These are phyloP conservation scores for Lenwebbia sp. DNA, from an alignment of 345 rosid species.

Conservation along the genomic window DNA sequence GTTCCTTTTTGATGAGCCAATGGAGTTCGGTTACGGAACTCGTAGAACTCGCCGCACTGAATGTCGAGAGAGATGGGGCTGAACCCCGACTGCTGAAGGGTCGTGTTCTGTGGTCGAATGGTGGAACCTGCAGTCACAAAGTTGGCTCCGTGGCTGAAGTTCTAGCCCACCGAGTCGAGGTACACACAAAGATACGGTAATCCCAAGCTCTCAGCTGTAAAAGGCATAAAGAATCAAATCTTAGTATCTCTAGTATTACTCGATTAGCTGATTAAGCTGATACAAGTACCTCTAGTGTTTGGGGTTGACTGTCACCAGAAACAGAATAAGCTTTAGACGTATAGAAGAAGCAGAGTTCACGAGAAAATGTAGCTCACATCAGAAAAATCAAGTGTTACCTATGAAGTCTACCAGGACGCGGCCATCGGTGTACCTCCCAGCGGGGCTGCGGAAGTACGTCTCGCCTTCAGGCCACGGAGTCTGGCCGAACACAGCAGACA, in stretches of 20 bases:
- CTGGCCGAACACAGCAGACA: constrained; percentile 44
- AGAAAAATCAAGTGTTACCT: constrained; percentile 10
- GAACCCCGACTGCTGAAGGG: constrained; percentile 33
- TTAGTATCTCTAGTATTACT: too few relatives aligned
- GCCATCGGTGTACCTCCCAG: constrained; percentile 55
- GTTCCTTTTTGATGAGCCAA: constrained; percentile 25
- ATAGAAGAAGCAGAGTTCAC: not conserved
- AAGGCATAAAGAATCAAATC: not conserved
- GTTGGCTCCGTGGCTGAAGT: constrained; percentile 72
- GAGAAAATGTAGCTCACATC: not conserved
- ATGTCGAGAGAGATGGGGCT: constrained; percentile 62
- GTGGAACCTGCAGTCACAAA: constrained; percentile 86
- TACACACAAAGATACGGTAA: constrained; percentile 41
- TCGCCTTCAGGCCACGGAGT: constrained; percentile 39
- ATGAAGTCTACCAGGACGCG: constrained; percentile 53
- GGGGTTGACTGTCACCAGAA: not conserved
- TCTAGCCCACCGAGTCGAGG: constrained; percentile 49
- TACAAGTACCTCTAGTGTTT: not conserved
- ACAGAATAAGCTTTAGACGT: not conserved
- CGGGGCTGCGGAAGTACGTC: constrained; percentile 39
- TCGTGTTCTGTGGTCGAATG: constrained; percentile 40
- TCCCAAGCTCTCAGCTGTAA: constrained; percentile 39
- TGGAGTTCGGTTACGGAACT: constrained; percentile 34
- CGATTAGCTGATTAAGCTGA: not conserved
- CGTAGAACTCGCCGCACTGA: constrained; percentile 41